Percentiles rank a stretch among this genome's conserved stretches.
phyloP scores from a whole-genome alignment of 768 basidiomycete genomes.

The Rhodosporidiobolus sp. region DNA sequence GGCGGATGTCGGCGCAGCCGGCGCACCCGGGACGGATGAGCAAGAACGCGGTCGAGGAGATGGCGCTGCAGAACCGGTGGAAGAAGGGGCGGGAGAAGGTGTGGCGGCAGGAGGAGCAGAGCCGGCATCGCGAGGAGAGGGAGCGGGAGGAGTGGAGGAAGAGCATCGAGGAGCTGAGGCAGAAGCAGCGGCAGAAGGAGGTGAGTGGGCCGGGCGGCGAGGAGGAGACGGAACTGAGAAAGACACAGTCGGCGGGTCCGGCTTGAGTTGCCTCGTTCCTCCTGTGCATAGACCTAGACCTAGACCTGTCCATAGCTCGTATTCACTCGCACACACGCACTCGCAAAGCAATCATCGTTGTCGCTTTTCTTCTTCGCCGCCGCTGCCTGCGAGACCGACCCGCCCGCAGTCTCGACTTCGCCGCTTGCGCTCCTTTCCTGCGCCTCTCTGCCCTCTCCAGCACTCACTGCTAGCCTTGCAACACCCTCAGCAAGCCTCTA shows the following conservation, averaged over 20 bases:
- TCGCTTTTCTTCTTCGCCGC: too few species aligned
- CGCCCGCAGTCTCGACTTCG: too few species aligned
- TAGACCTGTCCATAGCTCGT: too few species aligned
- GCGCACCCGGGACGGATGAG: not conserved
- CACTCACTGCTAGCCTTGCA: too few species aligned
- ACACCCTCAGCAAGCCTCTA: too few species aligned
- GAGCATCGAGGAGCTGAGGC: not conserved
- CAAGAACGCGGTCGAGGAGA: not conserved
- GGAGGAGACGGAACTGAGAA: not conserved
- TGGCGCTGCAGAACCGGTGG: slow-evolving; percentile 4
- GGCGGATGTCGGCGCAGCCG: not conserved
- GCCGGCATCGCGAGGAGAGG: not conserved
- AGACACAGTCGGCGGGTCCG: not conserved
- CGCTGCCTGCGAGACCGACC: too few species aligned
- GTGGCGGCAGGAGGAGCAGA: not conserved
- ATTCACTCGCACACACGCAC: too few species aligned
- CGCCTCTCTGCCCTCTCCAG: too few species aligned
- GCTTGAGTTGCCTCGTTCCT: too few species aligned
- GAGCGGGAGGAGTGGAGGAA: not conserved
- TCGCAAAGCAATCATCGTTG: too few species aligned
- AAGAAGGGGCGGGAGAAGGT: not conserved
- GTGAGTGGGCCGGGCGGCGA: not conserved
- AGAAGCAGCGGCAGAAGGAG: not conserved
- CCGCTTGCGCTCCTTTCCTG: too few species aligned
- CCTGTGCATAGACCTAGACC: too few species aligned